These are phyloP conservation scores for Coniochaeta hoffmannii DNA, from an alignment of 2,329 filamentous ascomycete genomes.

Conservation along the genomic window DNA sequence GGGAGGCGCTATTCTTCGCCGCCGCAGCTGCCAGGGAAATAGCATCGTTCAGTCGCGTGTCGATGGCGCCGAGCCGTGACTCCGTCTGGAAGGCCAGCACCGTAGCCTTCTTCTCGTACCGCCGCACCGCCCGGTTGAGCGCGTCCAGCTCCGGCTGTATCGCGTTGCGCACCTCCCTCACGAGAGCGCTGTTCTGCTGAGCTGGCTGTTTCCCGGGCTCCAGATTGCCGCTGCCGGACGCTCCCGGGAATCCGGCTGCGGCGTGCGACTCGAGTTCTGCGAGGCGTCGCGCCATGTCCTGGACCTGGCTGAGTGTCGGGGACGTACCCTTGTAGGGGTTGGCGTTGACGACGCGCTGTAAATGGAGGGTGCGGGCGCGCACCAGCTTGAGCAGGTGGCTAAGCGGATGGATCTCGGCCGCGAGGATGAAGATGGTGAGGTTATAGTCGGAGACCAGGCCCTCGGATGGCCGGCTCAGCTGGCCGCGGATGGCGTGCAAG, in stretches of 20 bases:
- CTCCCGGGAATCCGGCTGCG: slow-evolving; percentile 25
- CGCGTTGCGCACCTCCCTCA: slow-evolving; percentile 53
- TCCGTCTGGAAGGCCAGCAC: slow-evolving; percentile 71
- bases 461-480: slow-evolving; percentile 76
- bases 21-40: slow-evolving; percentile 75
- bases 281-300: slow-evolving; percentile 57
- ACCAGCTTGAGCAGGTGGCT: slow-evolving; percentile 77
- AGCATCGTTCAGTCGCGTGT: slow-evolving; percentile 66
- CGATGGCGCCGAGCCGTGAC: slow-evolving; percentile 62
- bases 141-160: slow-evolving; percentile 81
- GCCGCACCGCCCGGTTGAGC: slow-evolving; percentile 77
- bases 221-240: slow-evolving; percentile 20
- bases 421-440: slow-evolving; percentile 80
- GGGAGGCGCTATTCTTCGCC: slow-evolving; percentile 39
- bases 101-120: slow-evolving; percentile 84
- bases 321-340: slow-evolving; percentile 36
- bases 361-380: slow-evolving; percentile 68
- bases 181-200: slow-evolving; percentile 34
- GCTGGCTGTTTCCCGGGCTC: slow-evolving; percentile 27
- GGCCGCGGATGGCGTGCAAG: slow-evolving; percentile 71
- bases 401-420: slow-evolving; percentile 76
- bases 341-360: slow-evolving; percentile 64
- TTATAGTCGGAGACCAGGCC: slow-evolving; percentile 90
- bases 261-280: slow-evolving; percentile 60
- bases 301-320: slow-evolving; percentile 33